Conservation (phyloP, 2,329 filamentous ascomycete species). For the Orbilia blumenaviensis region DNA sequence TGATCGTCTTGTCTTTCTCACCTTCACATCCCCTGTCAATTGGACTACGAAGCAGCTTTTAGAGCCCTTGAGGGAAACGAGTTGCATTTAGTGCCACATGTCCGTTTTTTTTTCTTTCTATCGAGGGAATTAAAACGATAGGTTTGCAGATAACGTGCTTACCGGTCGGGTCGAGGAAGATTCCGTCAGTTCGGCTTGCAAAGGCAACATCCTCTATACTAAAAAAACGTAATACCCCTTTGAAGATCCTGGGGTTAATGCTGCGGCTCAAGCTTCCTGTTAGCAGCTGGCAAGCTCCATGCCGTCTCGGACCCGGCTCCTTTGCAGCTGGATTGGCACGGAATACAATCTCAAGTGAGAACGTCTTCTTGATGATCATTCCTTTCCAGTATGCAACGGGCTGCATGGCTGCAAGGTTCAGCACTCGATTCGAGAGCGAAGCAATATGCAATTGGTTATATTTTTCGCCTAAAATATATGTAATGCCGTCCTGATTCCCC, state of each 20-base stretch:
- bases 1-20: conserved; percentile 22
- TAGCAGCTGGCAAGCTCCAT: conserved; percentile 12
- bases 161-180: not conserved
- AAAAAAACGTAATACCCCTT: conserved; percentile 5
- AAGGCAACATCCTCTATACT: conserved; percentile 42
- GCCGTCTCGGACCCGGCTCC: conserved; percentile 3
- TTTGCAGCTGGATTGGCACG: not conserved
- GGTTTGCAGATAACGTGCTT: conserved; percentile 36
- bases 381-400: conserved; percentile 7
- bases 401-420: conserved; percentile 19
- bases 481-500: not conserved
- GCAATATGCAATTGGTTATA: conserved; percentile 2
- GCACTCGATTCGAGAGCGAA: conserved; percentile 6
- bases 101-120: conserved; percentile 20
- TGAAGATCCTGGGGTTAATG: conserved; percentile 3
- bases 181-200: conserved; percentile 43
- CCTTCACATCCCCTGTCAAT: conserved; percentile 3
- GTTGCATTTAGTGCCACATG: conserved; percentile 36
- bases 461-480: not conserved
- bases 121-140: conserved; percentile 21
- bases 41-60: conserved; percentile 19
- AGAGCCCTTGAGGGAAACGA: not conserved
- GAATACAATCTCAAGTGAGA: not conserved
- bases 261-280: conserved; percentile 50
- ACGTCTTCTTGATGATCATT: conserved; percentile 16